Conservation (phyloP, 2,329 filamentous ascomycete genomes). For the Epichloe elymi region DNA sequence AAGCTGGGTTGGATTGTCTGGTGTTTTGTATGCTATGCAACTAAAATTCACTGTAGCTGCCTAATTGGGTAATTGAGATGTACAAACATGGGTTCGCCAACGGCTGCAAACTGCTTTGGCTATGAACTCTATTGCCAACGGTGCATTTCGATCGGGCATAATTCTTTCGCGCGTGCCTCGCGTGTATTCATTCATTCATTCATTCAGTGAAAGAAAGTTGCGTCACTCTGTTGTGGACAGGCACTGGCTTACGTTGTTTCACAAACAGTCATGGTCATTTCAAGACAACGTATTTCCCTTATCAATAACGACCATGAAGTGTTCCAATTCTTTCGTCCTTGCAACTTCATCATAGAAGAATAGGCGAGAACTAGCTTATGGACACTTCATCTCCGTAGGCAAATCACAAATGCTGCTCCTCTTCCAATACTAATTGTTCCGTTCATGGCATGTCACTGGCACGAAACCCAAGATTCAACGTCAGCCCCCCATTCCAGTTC, state of each 20-base stretch:
- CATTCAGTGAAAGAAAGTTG: no score
- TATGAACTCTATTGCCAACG: background rate
- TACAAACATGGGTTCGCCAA: background rate
- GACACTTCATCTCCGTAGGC: background rate
- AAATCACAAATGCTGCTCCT: background rate
- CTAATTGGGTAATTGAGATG: background rate
- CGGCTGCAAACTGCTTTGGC: no score
- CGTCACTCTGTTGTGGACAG: no score
- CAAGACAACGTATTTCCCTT: background rate
- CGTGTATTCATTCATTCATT: no score
- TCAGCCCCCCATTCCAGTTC: background rate
- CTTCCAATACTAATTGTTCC: background rate
- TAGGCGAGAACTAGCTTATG: background rate
- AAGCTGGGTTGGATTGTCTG: background rate
- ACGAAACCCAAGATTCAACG: background rate
- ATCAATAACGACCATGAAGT: background rate
- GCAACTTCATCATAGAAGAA: background rate
- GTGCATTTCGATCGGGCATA: background rate
- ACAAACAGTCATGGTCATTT: no score
- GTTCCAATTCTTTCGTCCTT: background rate
- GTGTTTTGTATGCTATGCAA: background rate
- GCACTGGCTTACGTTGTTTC: no score
- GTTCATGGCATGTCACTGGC: background rate
- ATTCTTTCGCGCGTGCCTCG: no score
- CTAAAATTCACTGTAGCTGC: background rate